Evolutionary conservation across 768 basidiomycete genomes (phyloP).

Genomic region (Sarcodon aspratus): DNA sequence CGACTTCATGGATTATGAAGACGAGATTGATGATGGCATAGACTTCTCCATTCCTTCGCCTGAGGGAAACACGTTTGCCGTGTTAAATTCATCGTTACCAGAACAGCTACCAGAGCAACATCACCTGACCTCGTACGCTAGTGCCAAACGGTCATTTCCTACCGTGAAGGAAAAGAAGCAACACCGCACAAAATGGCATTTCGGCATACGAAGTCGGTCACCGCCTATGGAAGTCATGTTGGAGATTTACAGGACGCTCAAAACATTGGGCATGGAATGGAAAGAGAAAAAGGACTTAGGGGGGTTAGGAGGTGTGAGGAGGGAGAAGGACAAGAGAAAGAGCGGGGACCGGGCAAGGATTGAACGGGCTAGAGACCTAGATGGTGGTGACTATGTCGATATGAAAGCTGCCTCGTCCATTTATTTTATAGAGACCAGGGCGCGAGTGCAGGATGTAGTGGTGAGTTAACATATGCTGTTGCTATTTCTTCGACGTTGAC

Average conservation of each 20-base stretch:
- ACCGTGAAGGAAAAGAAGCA: conserved; percentile 50
- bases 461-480: conserved; percentile 33
- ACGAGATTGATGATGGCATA: conserved; percentile 45
- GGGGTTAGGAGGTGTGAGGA: conserved; percentile 44
- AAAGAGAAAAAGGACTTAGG: conserved; percentile 79
- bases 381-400: conserved; percentile 45
- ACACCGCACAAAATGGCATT: conserved; percentile 90
- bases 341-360: conserved; percentile 28
- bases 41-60: conserved; percentile 36
- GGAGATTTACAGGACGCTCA: conserved; percentile 91
- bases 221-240: conserved; percentile 99
- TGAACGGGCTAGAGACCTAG: conserved; percentile 51
- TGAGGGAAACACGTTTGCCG: conserved; percentile 61
- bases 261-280: conserved; percentile 94
- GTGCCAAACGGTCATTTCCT: conserved; percentile 33
- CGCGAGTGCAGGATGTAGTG: conserved; percentile 83
- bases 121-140: conserved; percentile 58
- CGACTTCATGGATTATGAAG: conserved; percentile 51
- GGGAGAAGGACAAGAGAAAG: conserved; percentile 16
- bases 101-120: conserved; percentile 50
- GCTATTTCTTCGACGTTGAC: conserved; percentile 1
- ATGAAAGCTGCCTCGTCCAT: conserved; percentile 63
- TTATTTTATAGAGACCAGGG: conserved; percentile 91
- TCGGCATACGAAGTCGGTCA: conserved; percentile 88
- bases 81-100: conserved; percentile 82